A percentile compares a stretch with the other conserved stretches of the same genome.
phyloP scores from a whole-genome alignment of 805 yeast species.

The Nakazawaea ishiwadae region DNA sequence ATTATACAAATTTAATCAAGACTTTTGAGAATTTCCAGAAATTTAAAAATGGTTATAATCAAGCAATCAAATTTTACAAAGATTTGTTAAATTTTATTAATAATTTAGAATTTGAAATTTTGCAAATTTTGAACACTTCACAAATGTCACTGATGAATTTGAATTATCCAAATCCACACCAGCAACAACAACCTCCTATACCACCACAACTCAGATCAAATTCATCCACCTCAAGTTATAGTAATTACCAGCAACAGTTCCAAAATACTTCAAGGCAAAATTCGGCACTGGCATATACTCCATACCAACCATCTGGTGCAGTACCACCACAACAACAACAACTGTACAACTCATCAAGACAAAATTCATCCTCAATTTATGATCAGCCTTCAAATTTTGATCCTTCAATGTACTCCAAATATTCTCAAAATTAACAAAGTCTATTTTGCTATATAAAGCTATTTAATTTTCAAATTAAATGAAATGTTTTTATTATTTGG shows the following conservation, averaged over 20 bases:
- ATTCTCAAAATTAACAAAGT: conserved; percentile 8
- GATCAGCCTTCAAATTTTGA: conserved; percentile 47
- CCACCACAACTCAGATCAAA: conserved; percentile 14
- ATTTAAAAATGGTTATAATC: conserved; percentile 51
- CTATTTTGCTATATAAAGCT: too few relatives aligned
- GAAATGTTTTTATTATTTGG: neutral
- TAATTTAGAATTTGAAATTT: conserved; percentile 22
- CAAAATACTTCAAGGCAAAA: conserved; percentile 17
- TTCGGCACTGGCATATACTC: conserved; percentile 15
- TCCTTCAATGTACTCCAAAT: conserved; percentile 38
- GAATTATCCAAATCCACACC: conserved; percentile 11
- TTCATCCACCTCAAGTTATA: conserved; percentile 14
- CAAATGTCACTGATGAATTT: conserved; percentile 17
- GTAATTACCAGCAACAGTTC: conserved; percentile 18
- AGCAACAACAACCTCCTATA: conserved; percentile 12
- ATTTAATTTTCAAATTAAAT: neutral
- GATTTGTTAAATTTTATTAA: conserved; percentile 36
- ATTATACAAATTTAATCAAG: conserved; percentile 35
- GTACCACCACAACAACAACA: conserved; percentile 20
- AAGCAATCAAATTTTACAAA: conserved; percentile 62
- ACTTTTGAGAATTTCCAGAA: conserved; percentile 57
- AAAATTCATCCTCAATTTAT: conserved; percentile 23
- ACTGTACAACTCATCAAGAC: conserved; percentile 18
- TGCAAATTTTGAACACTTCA: conserved; percentile 20
- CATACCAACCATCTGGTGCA: conserved; percentile 9